Percentiles rank a stretch among this genome's conserved stretches.
Conservation (phyloP, 495 filamentous ascomycete genomes). For the Trichoderma asperelloides region DNA sequence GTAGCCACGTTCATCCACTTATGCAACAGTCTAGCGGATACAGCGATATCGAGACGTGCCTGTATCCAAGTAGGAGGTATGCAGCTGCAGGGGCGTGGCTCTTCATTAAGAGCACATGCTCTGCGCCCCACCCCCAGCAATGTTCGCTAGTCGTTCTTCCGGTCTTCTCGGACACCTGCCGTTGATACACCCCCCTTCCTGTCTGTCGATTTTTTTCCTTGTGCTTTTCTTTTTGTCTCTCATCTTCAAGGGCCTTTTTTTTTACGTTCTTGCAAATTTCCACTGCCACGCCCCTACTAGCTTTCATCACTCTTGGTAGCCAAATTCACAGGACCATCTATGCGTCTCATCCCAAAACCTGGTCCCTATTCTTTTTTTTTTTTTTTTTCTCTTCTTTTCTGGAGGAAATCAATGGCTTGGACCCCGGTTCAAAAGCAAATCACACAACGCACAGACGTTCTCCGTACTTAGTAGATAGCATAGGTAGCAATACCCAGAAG, state of each 20-base stretch:
- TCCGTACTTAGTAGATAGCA: neutral
- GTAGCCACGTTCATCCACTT: neutral
- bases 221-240: too few species aligned
- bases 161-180: slow-evolving; percentile 1
- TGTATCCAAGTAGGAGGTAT: neutral
- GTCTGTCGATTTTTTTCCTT: neutral
- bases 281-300: neutral
- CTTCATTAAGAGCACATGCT: slow-evolving; percentile 7
- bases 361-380: neutral
- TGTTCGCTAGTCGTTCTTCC: neutral
- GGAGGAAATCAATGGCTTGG: neutral
- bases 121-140: neutral
- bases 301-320: neutral
- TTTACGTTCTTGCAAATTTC: neutral
- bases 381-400: neutral
- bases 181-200: neutral
- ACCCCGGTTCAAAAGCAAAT: neutral
- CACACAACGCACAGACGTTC: neutral
- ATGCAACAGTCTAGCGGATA: neutral
- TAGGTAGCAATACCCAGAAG: neutral
- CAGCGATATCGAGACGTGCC: neutral
- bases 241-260: too few species aligned
- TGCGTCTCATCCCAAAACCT: neutral
- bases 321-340: neutral
- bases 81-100: neutral